These are phyloP conservation scores for Aspergillus campestris DNA, from an alignment of 495 filamentous ascomycete genomes.

Conservation along the genomic window DNA sequence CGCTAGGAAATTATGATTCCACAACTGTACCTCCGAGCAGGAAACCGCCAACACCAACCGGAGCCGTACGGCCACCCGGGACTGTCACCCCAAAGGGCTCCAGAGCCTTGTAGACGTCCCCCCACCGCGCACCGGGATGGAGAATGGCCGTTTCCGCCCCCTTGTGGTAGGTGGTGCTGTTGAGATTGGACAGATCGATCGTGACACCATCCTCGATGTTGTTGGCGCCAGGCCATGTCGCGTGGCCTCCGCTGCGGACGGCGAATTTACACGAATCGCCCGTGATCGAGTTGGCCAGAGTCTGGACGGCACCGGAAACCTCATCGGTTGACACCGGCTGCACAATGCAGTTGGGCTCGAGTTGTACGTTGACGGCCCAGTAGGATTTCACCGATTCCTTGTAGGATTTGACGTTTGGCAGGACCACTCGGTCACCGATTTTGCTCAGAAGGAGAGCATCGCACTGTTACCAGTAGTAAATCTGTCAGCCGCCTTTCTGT, in stretches of 20 bases:
- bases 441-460: no score
- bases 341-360: conserved; percentile 29
- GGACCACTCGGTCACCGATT: no score
- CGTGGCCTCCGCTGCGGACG: conserved; percentile 42
- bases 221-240: conserved; percentile 21
- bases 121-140: conserved; percentile 36
- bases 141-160: conserved; percentile 28
- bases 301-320: conserved; percentile 25
- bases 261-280: conserved; percentile 33
- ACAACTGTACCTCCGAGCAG: conserved; percentile 23
- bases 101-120: conserved; percentile 33
- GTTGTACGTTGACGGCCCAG: conserved; percentile 24
- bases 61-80: conserved; percentile 31
- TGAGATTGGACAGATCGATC: conserved; percentile 43
- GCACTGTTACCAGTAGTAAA: no score
- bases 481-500: no score
- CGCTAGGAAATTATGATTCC: neutral
- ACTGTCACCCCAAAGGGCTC: conserved; percentile 22
- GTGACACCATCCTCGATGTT: conserved; percentile 40
- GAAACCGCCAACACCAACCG: conserved; percentile 36
- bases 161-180: conserved; percentile 28
- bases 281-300: conserved; percentile 8
- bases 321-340: conserved; percentile 23
- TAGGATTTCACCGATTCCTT: conserved; percentile 16
- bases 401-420: conserved; percentile 9